Percentiles rank a stretch among this genome's conserved stretches.
Evolutionary conservation across 768 basidiomycete species (phyloP).

Genomic region (Cystoderma amianthinum): DNA sequence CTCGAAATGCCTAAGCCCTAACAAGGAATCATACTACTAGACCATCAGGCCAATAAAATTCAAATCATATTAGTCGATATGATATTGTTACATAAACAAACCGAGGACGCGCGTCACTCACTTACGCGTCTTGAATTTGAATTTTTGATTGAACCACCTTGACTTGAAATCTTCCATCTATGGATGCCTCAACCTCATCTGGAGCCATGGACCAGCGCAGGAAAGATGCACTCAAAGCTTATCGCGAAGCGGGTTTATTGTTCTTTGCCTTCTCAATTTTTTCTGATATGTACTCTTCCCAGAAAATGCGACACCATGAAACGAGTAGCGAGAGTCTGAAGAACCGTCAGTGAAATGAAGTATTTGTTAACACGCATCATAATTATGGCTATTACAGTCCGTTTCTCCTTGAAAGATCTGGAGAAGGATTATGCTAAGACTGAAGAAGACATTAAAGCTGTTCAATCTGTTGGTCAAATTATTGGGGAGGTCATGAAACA

Average conservation of each 20-base stretch:
- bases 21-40: conserved; percentile 61
- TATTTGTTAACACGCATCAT: not conserved
- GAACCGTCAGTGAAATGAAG: conserved; percentile 56
- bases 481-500: conserved; percentile 99
- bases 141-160: conserved; percentile 5
- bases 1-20: conserved; percentile 47
- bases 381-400: conserved; percentile 42
- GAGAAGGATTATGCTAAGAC: conserved; percentile 91
- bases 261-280: not conserved
- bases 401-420: conserved; percentile 84
- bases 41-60: conserved; percentile 34
- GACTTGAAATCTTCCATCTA: conserved; percentile 16
- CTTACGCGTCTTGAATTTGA: conserved; percentile 28
- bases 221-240: conserved; percentile 66
- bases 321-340: conserved; percentile 81
- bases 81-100: conserved; percentile 3
- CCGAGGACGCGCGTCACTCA: conserved; percentile 20
- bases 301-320: conserved; percentile 97
- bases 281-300: conserved; percentile 8
- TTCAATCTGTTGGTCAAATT: conserved; percentile 98
- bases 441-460: conserved; percentile 98
- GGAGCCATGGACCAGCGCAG: conserved; percentile 63
- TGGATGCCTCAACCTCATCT: conserved; percentile 54
- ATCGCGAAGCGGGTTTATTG: conserved; percentile 52
- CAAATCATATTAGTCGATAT: no score